Evolutionary conservation across 108 stramenopile genomes (phyloP), one percentile per base, ranked within the genome.

Genomic region (Nitzschia sp.): DNA sequence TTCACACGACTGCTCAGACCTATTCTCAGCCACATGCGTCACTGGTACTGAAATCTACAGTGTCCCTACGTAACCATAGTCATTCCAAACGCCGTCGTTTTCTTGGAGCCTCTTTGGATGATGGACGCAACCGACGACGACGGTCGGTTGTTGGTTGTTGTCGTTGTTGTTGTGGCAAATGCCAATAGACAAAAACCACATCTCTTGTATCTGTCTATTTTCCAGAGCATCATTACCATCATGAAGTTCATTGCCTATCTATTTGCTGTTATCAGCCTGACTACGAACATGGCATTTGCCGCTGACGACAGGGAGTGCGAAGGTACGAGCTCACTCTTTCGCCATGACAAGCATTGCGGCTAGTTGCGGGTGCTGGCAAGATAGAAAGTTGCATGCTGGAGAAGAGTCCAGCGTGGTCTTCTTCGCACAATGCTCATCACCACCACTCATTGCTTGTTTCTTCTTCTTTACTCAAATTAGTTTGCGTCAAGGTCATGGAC

Each of bases 401-500:
- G n/a, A n/a, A n/a, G n/a, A n/a, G n/a, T n/a, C n/a, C n/a, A n/a
- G n/a, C n/a, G n/a, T n/a, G n/a, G n/a, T n/a, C n/a, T n/a, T n/a
- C n/a, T n/a, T n/a, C n/a, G n/a, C n/a, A 15, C 15, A 11, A 46
- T 17, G 11, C 17, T 42, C 38, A 9, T 42, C 13, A 42, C 38
- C 38, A 42, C 13, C 13, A 9, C 38, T 42, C 38, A 42, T 13
- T 42, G 6, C 13, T 42, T 13, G 13, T 42, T 42, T 13, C 38
- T 42, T 42, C 38, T 13, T 42, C 13, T 13, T 13, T 42, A 13
- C 38, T 13, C 38, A 42, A 6, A 23, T 51, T 64, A 93, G 94
- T 95, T 25, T 95, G 94, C 76, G 85, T 90, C 75, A 95, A 95
- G 73, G 94, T 95, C 29, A 89, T 95, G 83, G 82, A 89, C 42